Evolutionary conservation across 495 filamentous ascomycete species (phyloP).

Genomic region (Penicillium verhagenii): DNA sequence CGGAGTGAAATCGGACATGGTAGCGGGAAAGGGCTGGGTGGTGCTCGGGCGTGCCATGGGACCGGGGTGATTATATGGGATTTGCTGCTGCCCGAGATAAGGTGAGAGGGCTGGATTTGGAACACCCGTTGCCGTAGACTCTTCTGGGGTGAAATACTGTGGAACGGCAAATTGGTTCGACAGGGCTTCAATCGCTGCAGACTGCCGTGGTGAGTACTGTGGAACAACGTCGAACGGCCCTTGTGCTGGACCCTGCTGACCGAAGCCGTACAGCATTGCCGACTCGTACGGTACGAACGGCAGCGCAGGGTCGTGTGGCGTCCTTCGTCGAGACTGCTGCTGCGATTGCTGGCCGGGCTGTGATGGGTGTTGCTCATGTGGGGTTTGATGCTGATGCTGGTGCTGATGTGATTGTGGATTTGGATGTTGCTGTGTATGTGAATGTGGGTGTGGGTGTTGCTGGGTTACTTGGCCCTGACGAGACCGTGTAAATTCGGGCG

Average conservation of each 20-base stretch:
- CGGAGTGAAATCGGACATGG: conserved; percentile 54
- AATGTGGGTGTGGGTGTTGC: conserved; percentile 29
- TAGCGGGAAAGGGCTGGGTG: conserved; percentile 51
- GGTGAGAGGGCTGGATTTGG: conserved; percentile 51
- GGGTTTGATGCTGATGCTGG: conserved; percentile 17
- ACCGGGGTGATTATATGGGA: conserved; percentile 55
- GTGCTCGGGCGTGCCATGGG: conserved; percentile 49
- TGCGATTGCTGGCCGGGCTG: conserved; percentile 9
- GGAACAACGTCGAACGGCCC: conserved; percentile 75
- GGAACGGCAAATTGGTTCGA: conserved; percentile 64
- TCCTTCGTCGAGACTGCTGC: conserved; percentile 12
- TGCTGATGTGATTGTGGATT: conserved; percentile 5
- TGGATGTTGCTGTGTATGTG: conserved; percentile 9
- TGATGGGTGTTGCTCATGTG: conserved; percentile 13
- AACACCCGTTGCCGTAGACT: conserved; percentile 62
- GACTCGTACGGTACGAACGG: conserved; percentile 56
- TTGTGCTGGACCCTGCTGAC: conserved; percentile 63
- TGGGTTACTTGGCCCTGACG: conserved; percentile 11
- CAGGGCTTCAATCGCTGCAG: conserved; percentile 79
- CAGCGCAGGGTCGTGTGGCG: not conserved
- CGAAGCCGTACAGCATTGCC: conserved; percentile 78
- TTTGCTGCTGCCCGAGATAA: conserved; percentile 50
- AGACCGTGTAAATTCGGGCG: conserved; percentile 36
- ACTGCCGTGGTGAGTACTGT: conserved; percentile 74
- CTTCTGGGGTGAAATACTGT: conserved; percentile 75